Evolutionary conservation across 768 basidiomycete genomes (phyloP).

Genomic region (Phlebiopsis flavidoalba): DNA sequence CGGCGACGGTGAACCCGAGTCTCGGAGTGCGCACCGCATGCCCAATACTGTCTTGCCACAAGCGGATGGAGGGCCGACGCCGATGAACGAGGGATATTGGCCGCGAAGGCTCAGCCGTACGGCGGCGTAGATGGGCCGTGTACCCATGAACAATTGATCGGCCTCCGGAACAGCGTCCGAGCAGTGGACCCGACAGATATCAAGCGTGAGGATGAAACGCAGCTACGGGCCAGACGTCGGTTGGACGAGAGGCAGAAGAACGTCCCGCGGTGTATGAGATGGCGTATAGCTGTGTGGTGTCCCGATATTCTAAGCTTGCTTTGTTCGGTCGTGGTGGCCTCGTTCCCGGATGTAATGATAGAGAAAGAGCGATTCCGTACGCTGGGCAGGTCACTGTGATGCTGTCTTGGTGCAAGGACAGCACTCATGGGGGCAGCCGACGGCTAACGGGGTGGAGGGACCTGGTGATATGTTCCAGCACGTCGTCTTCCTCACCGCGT

Average conservation of each 20-base stretch:
- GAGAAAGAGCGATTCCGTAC: conserved; percentile 52
- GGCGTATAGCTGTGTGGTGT: background rate
- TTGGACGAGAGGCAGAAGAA: background rate
- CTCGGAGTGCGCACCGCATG: conserved; percentile 14
- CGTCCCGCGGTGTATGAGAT: background rate
- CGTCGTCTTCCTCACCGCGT: background rate
- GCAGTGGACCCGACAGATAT: conserved; percentile 1
- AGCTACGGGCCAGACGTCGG: conserved; percentile 3
- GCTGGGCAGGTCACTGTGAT: conserved; percentile 37
- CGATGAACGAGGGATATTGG: conserved; percentile 10
- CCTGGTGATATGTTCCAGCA: background rate
- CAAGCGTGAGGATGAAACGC: background rate
- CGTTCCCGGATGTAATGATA: conserved; percentile 39
- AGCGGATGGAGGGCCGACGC: conserved; percentile 10
- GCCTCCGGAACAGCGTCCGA: background rate
- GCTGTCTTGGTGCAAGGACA: conserved; percentile 46
- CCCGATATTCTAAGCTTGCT: background rate
- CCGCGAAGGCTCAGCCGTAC: conserved; percentile 7
- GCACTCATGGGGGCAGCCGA: conserved; percentile 42
- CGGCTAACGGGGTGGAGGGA: conserved; percentile 1
- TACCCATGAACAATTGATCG: background rate
- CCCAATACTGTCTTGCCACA: conserved; percentile 18
- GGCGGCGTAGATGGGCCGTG: background rate
- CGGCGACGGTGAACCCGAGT: background rate
- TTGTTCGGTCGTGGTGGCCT: conserved; percentile 10